phyloP scores from a whole-genome alignment of 768 basidiomycete species.

The Neoboletus subvelutipes region DNA sequence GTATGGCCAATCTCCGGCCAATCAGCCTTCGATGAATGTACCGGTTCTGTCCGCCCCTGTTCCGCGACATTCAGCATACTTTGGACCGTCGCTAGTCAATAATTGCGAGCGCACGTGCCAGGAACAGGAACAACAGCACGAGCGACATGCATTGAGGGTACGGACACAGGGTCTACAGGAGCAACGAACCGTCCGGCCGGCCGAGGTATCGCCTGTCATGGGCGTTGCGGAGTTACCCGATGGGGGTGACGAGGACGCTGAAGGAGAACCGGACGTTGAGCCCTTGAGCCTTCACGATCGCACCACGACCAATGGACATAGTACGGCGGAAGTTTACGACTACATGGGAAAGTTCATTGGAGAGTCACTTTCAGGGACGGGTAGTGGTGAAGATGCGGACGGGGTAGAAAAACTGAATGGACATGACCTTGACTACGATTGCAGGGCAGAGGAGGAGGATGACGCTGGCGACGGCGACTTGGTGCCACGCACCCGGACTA shows the following conservation, averaged over 20 bases:
- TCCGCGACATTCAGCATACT: conserved; percentile 34
- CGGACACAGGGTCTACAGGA: conserved; percentile 34
- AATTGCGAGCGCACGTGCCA: conserved; percentile 38
- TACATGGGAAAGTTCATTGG: conserved; percentile 19
- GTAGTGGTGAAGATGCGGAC: conserved; percentile 29
- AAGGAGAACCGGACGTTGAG: conserved; percentile 33
- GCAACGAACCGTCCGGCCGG: conserved; percentile 33
- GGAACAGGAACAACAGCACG: conserved; percentile 38
- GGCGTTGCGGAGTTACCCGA: conserved; percentile 30
- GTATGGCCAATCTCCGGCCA: conserved; percentile 20
- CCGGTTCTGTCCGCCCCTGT: conserved; percentile 33
- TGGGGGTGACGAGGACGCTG: conserved; percentile 36
- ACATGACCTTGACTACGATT: conserved; percentile 31
- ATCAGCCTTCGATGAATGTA: conserved; percentile 21
- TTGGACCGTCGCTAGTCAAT: conserved; percentile 30
- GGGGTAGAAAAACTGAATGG: conserved; percentile 22
- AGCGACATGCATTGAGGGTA: conserved; percentile 31
- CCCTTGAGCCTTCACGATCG: conserved; percentile 28
- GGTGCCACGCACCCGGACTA: conserved; percentile 29
- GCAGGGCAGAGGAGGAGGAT: conserved; percentile 29
- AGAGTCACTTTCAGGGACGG: conserved; percentile 25
- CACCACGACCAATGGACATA: conserved; percentile 25
- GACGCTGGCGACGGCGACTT: conserved; percentile 37
- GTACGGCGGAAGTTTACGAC: conserved; percentile 27
- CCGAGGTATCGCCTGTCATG: conserved; percentile 34